Conservation (phyloP, 2,329 filamentous ascomycete genomes). For the Diaporthe citrichinensis region DNA sequence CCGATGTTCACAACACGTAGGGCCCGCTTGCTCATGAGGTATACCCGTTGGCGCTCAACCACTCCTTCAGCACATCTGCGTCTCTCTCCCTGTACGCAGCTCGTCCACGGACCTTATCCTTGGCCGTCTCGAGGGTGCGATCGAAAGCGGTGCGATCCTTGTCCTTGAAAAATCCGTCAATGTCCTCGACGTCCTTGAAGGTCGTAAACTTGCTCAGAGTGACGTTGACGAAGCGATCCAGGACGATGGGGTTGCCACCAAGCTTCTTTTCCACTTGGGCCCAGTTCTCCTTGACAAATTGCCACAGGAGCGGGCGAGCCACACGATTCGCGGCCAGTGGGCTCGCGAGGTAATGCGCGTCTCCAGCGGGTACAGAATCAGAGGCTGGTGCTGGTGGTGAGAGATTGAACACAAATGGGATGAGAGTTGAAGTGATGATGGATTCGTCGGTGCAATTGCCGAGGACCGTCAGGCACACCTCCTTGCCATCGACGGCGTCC, state of each 20-base stretch:
- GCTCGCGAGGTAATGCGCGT: constrained; percentile 86
- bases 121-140: constrained; percentile 86
- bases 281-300: constrained; percentile 90
- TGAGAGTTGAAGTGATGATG: constrained; percentile 76
- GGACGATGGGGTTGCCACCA: constrained; percentile 82
- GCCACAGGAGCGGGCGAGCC: constrained; percentile 84
- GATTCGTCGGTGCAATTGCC: constrained; percentile 79
- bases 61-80: constrained; percentile 79
- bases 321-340: constrained; percentile 80
- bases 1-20: background rate
- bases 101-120: constrained; percentile 87
- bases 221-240: constrained; percentile 89
- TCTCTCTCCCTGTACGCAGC: constrained; percentile 88
- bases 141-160: constrained; percentile 92
- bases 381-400: constrained; percentile 63
- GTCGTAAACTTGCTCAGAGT: constrained; percentile 85
- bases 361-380: constrained; percentile 83
- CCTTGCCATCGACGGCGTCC: constrained; percentile 90
- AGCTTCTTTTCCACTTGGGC: constrained; percentile 78
- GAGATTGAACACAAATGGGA: constrained; percentile 83
- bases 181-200: constrained; percentile 77
- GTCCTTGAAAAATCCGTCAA: constrained; percentile 85
- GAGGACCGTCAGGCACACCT: constrained; percentile 83
- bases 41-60: constrained; percentile 73
- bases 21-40: constrained; percentile 15